These are phyloP conservation scores for Cutaneotrichosporon cutaneum DNA, from an alignment of 1,284 basidiomycete species.

Conservation along the genomic window DNA sequence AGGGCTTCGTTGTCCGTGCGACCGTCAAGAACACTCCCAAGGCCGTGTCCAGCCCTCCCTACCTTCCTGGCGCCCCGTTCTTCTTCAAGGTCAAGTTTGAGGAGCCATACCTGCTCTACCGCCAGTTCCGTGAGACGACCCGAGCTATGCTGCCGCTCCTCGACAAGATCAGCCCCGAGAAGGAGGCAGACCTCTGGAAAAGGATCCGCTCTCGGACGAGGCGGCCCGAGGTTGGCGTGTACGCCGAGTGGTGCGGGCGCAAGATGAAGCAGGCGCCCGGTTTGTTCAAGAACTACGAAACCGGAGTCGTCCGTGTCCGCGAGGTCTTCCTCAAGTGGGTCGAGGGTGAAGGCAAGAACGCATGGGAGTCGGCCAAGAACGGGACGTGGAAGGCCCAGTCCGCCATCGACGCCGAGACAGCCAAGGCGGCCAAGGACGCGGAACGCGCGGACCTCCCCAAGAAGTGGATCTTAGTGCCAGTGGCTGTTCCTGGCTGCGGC, in stretches of 20 bases:
- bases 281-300: conserved; percentile 66
- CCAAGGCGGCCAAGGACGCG: conserved; percentile 24
- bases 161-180: conserved; percentile 15
- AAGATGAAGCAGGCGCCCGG: conserved; percentile 65
- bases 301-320: conserved; percentile 76
- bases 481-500: conserved; percentile 93
- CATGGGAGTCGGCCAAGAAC: conserved; percentile 54
- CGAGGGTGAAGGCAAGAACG: conserved; percentile 58
- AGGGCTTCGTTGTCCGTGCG: conserved; percentile 94
- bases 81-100: conserved; percentile 99
- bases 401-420: conserved; percentile 19
- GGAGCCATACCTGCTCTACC: conserved; percentile 97
- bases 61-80: conserved; percentile 76
- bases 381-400: conserved; percentile 37
- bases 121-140: conserved; percentile 95
- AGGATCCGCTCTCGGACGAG: conserved; percentile 42
- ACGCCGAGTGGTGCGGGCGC: conserved; percentile 53
- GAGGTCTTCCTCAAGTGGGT: conserved; percentile 76
- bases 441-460: conserved; percentile 50
- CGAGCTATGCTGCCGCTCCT: conserved; percentile 63
- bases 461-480: conserved; percentile 83
- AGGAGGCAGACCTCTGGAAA: conserved; percentile 41
- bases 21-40: conserved; percentile 56
- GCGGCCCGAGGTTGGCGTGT: conserved; percentile 52
- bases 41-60: conserved; percentile 60